Percentiles rank a stretch among this genome's conserved stretches.
Evolutionary conservation across 192 early-diverging fungal species (phyloP).

Genomic region (Coemansia guatemalensis): DNA sequence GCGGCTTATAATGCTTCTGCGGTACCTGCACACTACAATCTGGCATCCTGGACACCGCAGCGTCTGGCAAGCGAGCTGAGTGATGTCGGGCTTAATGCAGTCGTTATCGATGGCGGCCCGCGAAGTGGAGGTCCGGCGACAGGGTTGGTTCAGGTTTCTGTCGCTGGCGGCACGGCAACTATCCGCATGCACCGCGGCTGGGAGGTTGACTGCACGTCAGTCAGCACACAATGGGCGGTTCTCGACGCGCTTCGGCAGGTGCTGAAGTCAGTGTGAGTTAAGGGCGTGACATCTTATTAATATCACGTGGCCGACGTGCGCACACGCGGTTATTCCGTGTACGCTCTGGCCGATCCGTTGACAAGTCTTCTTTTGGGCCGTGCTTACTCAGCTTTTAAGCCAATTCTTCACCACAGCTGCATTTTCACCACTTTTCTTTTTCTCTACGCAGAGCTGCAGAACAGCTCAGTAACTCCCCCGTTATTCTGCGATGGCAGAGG

Average conservation of each 20-base stretch:
- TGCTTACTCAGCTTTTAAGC: background rate
- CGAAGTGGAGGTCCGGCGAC: background rate
- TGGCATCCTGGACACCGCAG: conserved; percentile 40
- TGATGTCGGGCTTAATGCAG: conserved; percentile 38
- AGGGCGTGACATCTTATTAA: background rate
- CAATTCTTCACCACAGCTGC: too few relatives aligned
- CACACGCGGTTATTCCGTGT: background rate
- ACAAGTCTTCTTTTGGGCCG: background rate
- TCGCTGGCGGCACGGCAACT: conserved; percentile 44
- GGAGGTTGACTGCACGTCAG: conserved; percentile 46
- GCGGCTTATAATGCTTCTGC: background rate
- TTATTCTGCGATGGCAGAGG: conserved; percentile 11
- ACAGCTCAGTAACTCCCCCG: background rate
- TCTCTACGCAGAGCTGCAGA: background rate
- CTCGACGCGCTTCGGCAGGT: conserved; percentile 42
- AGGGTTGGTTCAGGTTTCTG: conserved; percentile 18
- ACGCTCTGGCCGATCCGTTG: background rate
- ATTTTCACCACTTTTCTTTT: too few relatives aligned
- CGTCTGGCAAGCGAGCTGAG: conserved; percentile 39
- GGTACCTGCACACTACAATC: background rate
- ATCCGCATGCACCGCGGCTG: conserved; percentile 40
- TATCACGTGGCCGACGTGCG: background rate
- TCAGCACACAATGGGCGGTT: conserved; percentile 39
- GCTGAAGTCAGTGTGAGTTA: conserved; percentile 11
- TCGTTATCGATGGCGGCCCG: conserved; percentile 3